phyloP scores from a whole-genome alignment of 805 yeast genomes.

The Ogataea minuta region DNA sequence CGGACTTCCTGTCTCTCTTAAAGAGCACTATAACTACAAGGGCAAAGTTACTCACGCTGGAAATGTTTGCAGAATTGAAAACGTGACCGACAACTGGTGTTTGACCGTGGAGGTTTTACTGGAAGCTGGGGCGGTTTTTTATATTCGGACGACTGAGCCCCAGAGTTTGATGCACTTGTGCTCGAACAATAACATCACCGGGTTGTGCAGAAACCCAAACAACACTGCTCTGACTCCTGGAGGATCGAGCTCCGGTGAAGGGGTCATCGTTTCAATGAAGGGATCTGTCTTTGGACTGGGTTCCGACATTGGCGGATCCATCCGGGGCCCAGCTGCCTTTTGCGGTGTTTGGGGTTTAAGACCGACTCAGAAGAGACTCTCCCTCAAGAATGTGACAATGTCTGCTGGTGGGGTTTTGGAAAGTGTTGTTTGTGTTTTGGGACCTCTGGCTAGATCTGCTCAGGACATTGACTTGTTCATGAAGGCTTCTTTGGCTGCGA shows the following conservation, averaged over 20 bases:
- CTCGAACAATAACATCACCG: slow-evolving; percentile 9
- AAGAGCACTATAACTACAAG: slow-evolving; percentile 51
- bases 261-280: slow-evolving; percentile 7
- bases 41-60: slow-evolving; percentile 56
- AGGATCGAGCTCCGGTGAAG: slow-evolving; percentile 12
- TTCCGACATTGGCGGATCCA: slow-evolving; percentile 11
- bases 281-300: slow-evolving; percentile 9
- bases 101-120: slow-evolving; percentile 42
- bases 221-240: slow-evolving; percentile 11
- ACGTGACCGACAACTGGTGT: slow-evolving; percentile 41
- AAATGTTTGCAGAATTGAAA: slow-evolving; percentile 40
- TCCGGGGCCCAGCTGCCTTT: slow-evolving; percentile 46
- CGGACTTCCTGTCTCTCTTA: slow-evolving; percentile 62
- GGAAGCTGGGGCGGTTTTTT: slow-evolving; percentile 27
- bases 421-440: slow-evolving; percentile 42
- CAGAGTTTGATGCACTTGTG: slow-evolving; percentile 10
- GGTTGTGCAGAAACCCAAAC: slow-evolving; percentile 8
- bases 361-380: slow-evolving; percentile 50
- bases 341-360: slow-evolving; percentile 50
- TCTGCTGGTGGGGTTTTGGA: slow-evolving; percentile 45
- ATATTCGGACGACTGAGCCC: slow-evolving; percentile 9
- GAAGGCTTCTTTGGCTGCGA: slow-evolving; percentile 43
- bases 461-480: slow-evolving; percentile 50
- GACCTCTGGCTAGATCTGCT: slow-evolving; percentile 47
- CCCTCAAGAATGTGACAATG: slow-evolving; percentile 38